These are phyloP conservation scores for Pseudopithomyces chartarum DNA, from an alignment of 2,329 filamentous ascomycete species.

Conservation along the genomic window DNA sequence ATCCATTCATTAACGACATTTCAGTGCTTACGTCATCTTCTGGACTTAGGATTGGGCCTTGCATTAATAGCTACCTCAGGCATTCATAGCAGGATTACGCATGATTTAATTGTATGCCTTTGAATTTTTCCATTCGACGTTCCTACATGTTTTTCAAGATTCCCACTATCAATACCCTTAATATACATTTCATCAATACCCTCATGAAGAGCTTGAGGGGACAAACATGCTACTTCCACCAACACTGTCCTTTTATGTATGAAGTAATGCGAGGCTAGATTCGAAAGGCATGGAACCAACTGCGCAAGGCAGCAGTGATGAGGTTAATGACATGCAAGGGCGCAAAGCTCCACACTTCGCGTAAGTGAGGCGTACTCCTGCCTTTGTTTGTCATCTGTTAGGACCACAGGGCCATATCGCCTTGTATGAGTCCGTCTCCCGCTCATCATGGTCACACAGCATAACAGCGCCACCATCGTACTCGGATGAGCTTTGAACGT, in stretches of 20 bases:
- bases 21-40: constrained; percentile 6
- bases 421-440: not conserved
- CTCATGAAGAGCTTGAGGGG: not conserved
- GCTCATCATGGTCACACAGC: not conserved
- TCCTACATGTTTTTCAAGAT: constrained; percentile 1
- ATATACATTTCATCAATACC: not conserved
- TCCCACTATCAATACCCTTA: not conserved
- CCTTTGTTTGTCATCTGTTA: not conserved
- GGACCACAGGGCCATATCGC: not conserved
- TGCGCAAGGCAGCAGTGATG: not conserved
- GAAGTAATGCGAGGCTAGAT: too few species aligned
- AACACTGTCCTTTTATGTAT: not conserved
- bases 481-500: not conserved
- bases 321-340: not conserved
- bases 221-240: not conserved
- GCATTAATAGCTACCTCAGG: constrained; percentile 2
- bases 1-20: not conserved
- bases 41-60: not conserved
- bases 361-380: not conserved
- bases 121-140: not conserved
- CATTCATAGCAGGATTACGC: not conserved
- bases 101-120: not conserved
- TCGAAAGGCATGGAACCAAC: too few species aligned
- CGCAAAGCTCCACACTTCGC: not conserved
- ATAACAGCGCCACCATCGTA: not conserved